Percentiles rank a stretch among this genome's conserved stretches.
Conservation (phyloP, 2,329 filamentous ascomycete genomes). For the Alternaria angustiovoidea region DNA sequence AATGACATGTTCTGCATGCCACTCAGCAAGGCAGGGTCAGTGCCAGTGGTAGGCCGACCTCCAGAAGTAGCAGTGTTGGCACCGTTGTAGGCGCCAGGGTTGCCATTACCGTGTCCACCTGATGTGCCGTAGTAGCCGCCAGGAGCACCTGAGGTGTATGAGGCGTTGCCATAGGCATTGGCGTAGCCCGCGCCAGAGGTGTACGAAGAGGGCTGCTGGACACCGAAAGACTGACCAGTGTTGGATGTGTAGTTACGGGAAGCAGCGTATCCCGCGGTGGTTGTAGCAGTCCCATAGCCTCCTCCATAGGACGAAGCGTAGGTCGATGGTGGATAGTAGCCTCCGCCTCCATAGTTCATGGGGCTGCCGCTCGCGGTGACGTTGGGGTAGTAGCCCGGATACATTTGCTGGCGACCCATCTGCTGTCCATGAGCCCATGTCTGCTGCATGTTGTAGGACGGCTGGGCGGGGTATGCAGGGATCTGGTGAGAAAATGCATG, state of each 20-base stretch:
- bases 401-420: conserved; percentile 31
- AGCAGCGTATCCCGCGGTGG: conserved; percentile 22
- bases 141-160: conserved; percentile 8
- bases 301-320: conserved; percentile 37
- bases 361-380: conserved; percentile 38
- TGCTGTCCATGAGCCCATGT: conserved; percentile 37
- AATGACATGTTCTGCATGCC: conserved; percentile 41
- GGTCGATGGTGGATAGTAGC: conserved; percentile 39
- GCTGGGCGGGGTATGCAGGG: conserved; percentile 33
- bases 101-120: conserved; percentile 12
- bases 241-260: conserved; percentile 24
- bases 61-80: conserved; percentile 14
- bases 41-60: conserved; percentile 21
- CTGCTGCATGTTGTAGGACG: conserved; percentile 35
- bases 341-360: conserved; percentile 43
- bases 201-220: conserved; percentile 6
- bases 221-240: conserved; percentile 24
- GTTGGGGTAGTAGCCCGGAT: conserved; percentile 31
- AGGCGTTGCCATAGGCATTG: conserved; percentile 7
- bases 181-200: conserved; percentile 11
- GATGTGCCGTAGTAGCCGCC: conserved; percentile 12
- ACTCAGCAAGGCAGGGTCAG: conserved; percentile 23
- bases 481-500: conserved; percentile 46
- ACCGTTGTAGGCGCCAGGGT: conserved; percentile 13
- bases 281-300: conserved; percentile 25